Percentiles rank a stretch among this genome's conserved stretches.
Conservation (phyloP, 2,329 filamentous ascomycete species). For the Ciborinia camelliae region DNA sequence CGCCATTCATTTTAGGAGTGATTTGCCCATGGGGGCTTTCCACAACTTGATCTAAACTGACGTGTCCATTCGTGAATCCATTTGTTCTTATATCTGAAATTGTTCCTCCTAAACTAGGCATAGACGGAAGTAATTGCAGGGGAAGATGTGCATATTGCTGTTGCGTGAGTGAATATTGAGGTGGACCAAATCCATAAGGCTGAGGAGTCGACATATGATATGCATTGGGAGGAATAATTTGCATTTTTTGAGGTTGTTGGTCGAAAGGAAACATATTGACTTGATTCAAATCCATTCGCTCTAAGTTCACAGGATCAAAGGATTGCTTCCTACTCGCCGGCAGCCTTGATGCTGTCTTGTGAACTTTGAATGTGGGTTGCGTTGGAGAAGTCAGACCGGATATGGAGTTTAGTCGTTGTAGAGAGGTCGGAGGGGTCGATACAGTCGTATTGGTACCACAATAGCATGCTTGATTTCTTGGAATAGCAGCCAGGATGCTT, state of each 20-base stretch:
- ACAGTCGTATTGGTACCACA: constrained; percentile 44
- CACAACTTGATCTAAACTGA: constrained; percentile 27
- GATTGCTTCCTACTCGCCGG: constrained; percentile 44
- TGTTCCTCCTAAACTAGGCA: constrained; percentile 16
- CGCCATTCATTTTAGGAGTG: constrained; percentile 22
- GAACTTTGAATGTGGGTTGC: constrained; percentile 33
- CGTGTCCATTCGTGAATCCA: constrained; percentile 24
- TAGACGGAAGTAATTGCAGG: constrained; percentile 27
- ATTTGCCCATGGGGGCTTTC: constrained; percentile 27
- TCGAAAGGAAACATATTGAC: constrained; percentile 47
- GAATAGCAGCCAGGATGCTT: constrained; percentile 62
- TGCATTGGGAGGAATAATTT: constrained; percentile 27
- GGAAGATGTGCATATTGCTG: constrained; percentile 26
- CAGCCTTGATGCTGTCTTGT: constrained; percentile 29
- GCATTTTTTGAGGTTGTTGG: constrained; percentile 31
- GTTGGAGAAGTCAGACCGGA: constrained; percentile 44
- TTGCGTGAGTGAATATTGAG: constrained; percentile 31
- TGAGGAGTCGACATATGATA: constrained; percentile 28
- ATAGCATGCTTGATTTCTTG: constrained; percentile 54
- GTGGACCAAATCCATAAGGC: constrained; percentile 27
- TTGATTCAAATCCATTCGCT: constrained; percentile 52
- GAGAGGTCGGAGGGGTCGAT: constrained; percentile 19
- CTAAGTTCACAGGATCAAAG: constrained; percentile 48
- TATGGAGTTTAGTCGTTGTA: constrained; percentile 22
- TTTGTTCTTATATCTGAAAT: constrained; percentile 19